Percentiles rank a stretch among this genome's conserved stretches.
These are phyloP conservation scores for Chalciporus chontae DNA, from an alignment of 768 basidiomycete species.

Conservation along the genomic window DNA sequence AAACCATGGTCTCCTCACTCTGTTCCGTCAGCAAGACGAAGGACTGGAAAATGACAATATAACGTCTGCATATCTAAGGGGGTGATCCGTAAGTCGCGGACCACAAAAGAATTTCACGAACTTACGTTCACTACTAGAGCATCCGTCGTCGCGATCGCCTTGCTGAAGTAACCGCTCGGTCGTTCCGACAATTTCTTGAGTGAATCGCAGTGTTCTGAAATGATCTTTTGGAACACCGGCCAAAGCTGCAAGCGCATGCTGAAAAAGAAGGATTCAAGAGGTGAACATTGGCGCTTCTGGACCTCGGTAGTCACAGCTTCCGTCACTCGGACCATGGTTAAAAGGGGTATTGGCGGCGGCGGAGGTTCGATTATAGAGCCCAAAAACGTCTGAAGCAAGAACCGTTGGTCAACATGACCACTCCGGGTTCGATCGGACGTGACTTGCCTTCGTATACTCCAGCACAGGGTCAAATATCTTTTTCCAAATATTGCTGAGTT, in stretches of 20 bases:
- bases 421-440: not conserved
- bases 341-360: slow-evolving; percentile 71
- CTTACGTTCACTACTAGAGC: slow-evolving; percentile 58
- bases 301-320: slow-evolving; percentile 76
- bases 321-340: slow-evolving; percentile 89
- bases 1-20: slow-evolving; percentile 94
- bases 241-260: slow-evolving; percentile 82
- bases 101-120: not conserved
- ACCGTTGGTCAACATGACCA: not conserved
- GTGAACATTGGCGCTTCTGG: slow-evolving; percentile 72
- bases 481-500: slow-evolving; percentile 76
- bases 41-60: slow-evolving; percentile 77
- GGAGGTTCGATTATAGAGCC: slow-evolving; percentile 65
- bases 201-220: slow-evolving; percentile 80
- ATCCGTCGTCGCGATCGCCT: slow-evolving; percentile 64
- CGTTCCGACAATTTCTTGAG: slow-evolving; percentile 83
- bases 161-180: slow-evolving; percentile 57
- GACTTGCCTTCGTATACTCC: slow-evolving; percentile 72
- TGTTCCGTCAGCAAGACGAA: slow-evolving; percentile 78
- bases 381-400: slow-evolving; percentile 55
- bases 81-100: not conserved
- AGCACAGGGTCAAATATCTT: slow-evolving; percentile 89
- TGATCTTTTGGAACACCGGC: slow-evolving; percentile 89
- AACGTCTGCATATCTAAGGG: slow-evolving; percentile 68
- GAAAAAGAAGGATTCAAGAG: slow-evolving; percentile 80